These are phyloP conservation scores for Keithomyces neogunnii DNA, from an alignment of 2,329 filamentous ascomycete species.

Conservation along the genomic window DNA sequence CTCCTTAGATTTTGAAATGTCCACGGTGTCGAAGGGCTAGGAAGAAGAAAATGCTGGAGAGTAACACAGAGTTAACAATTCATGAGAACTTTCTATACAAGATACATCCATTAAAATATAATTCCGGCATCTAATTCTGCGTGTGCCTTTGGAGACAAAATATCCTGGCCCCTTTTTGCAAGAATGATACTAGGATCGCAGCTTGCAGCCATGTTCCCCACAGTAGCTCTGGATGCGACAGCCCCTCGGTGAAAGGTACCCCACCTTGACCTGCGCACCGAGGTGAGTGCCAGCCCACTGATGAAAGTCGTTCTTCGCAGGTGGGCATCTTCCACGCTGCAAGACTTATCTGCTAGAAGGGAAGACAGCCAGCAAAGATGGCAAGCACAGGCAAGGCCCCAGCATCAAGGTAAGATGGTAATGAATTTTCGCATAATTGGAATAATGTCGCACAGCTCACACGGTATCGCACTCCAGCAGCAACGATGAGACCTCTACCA, in stretches of 20 bases:
- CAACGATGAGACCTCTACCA: constrained; percentile 51
- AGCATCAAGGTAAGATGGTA: constrained; percentile 22
- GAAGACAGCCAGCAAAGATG: constrained; percentile 23
- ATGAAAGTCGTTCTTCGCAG: constrained; percentile 20
- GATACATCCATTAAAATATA: too few species aligned
- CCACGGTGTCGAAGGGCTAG: too few species aligned
- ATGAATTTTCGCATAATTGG: too few species aligned
- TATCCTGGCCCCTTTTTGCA: too few species aligned
- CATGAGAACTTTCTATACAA: too few species aligned
- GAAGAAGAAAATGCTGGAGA: too few species aligned
- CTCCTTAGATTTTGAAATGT: too few species aligned
- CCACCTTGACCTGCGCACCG: constrained; percentile 20
- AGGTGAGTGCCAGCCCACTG: constrained; percentile 18
- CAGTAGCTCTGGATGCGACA: background rate
- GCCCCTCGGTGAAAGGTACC: constrained; percentile 11
- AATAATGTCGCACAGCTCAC: background rate
- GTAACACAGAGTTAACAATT: too few species aligned
- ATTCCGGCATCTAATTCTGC: too few species aligned
- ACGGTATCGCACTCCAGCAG: constrained; percentile 11
- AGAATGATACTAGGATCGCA: too few species aligned
- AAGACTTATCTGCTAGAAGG: constrained; percentile 13
- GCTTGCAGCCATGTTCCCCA: too few species aligned
- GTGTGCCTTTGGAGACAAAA: too few species aligned
- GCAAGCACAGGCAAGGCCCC: constrained; percentile 31
- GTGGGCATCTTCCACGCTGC: constrained; percentile 19